Evolutionary conservation across 176 grass and related monocot genomes (phyloP).

Genomic region (Tuctoria greenei): DNA sequence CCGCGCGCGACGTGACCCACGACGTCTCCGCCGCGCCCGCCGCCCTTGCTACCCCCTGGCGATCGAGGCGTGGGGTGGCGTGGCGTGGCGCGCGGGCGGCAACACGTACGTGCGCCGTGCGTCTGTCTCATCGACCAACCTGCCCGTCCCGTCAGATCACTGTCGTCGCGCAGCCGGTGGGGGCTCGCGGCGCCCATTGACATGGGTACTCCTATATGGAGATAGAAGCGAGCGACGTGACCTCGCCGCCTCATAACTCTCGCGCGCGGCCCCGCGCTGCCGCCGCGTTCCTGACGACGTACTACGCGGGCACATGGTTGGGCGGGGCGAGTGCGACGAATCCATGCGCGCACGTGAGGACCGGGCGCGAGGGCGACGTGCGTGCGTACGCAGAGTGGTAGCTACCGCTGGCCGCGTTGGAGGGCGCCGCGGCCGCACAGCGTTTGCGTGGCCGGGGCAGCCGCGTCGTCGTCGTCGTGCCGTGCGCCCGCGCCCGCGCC

Average conservation of each 20-base stretch:
- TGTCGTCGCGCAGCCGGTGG: too few relatives aligned
- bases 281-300: neutral
- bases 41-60: too few relatives aligned
- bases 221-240: neutral
- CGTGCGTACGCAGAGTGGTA: too few relatives aligned
- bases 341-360: neutral
- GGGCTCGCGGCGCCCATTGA: too few relatives aligned
- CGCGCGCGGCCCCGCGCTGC: neutral
- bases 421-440: conserved; percentile 21
- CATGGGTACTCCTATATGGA: too few relatives aligned
- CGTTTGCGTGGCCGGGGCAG: conserved; percentile 5
- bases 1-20: neutral
- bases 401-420: neutral
- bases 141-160: neutral
- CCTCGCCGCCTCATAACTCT: neutral
- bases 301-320: neutral
- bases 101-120: neutral
- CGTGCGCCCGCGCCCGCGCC: too few relatives aligned
- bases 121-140: neutral
- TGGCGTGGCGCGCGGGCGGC: neutral
- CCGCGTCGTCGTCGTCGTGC: conserved; percentile 13
- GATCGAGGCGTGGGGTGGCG: too few relatives aligned
- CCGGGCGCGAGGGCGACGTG: neutral
- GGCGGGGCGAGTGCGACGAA: too few relatives aligned
- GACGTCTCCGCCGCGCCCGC: neutral